Evolutionary conservation across 1,284 basidiomycete species (phyloP).

Genomic region (Vanrija humicola): DNA sequence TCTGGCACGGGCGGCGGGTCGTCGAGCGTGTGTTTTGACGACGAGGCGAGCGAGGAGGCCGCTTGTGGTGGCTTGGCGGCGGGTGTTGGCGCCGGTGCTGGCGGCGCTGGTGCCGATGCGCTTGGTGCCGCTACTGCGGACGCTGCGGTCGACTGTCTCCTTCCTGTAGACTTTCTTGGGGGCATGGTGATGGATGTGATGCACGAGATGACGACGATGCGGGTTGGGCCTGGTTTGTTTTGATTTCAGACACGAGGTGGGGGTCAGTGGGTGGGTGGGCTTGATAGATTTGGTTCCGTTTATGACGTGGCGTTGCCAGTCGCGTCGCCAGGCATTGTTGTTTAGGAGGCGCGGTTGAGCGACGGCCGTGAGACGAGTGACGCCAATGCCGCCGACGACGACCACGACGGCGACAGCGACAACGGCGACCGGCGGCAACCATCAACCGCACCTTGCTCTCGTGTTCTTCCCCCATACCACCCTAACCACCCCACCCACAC

Average conservation of each 20-base stretch:
- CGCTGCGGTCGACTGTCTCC: neutral
- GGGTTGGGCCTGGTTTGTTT: neutral
- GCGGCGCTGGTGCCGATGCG: neutral
- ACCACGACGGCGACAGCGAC: too few species aligned
- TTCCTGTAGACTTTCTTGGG: constrained; percentile 18
- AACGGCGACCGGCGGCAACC: too few species aligned
- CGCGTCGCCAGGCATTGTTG: too few species aligned
- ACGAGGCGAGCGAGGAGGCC: constrained; percentile 5
- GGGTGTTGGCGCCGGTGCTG: neutral
- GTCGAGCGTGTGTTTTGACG: constrained; percentile 32
- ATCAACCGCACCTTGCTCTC: too few species aligned
- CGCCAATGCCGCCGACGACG: too few species aligned
- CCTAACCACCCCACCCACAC: too few species aligned
- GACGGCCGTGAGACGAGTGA: too few species aligned
- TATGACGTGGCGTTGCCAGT: neutral
- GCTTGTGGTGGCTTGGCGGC: neutral
- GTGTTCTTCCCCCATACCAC: too few species aligned
- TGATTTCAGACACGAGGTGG: neutral
- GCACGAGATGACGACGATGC: neutral
- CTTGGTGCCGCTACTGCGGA: neutral
- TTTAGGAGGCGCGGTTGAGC: too few species aligned
- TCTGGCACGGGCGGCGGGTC: constrained; percentile 29
- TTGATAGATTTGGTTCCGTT: neutral
- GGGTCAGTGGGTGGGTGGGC: neutral
- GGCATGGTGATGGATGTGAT: constrained; percentile 5